Percentiles rank a stretch among this genome's conserved stretches.
phyloP scores from a whole-genome alignment of 495 filamentous ascomycete species.

The Xylaria longipes region DNA sequence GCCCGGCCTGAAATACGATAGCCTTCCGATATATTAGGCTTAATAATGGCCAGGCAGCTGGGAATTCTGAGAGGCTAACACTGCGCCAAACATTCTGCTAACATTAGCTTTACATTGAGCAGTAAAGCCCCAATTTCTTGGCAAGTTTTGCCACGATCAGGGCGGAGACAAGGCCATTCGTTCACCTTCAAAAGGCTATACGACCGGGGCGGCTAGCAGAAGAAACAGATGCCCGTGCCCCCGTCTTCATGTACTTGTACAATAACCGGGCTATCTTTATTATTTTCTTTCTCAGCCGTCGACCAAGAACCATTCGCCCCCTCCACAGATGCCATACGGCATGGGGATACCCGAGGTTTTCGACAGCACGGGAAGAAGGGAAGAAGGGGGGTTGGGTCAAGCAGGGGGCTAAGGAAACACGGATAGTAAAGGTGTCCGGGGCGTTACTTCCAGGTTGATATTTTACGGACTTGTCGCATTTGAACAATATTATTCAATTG shows the following conservation, averaged over 20 bases:
- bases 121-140: neutral
- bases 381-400: neutral
- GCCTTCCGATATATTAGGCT: neutral
- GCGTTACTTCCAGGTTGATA: constrained; percentile 5
- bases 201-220: neutral
- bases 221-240: neutral
- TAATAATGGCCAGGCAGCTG: neutral
- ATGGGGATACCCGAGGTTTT: neutral
- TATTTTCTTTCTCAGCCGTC: constrained; percentile 1
- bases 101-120: neutral
- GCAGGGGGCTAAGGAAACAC: constrained; percentile 10
- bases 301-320: neutral
- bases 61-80: neutral
- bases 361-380: neutral
- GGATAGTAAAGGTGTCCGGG: neutral
- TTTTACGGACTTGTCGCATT: neutral
- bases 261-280: neutral
- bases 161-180: neutral
- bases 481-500: neutral
- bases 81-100: neutral
- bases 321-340: neutral
- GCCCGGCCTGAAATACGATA: neutral
- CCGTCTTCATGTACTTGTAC: constrained; percentile 8
- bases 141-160: neutral
- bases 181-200: neutral